Evolutionary conservation across 495 filamentous ascomycete species (phyloP), one percentile per base, ranked within the genome.

Genomic region (Penicillium psychrofluorescens): DNA sequence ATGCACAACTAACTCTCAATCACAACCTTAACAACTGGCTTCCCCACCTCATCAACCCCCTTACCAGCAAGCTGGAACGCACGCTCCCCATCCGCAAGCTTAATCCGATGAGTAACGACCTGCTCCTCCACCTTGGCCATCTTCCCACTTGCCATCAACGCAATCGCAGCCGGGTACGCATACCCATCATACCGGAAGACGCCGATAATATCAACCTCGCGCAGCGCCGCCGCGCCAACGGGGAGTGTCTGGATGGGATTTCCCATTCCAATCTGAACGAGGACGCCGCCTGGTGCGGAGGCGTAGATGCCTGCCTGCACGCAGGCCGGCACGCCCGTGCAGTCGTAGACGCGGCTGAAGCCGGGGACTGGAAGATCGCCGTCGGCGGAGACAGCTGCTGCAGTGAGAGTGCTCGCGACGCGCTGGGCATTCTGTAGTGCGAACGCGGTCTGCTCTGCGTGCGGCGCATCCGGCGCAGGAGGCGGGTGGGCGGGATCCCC

Each of bases 251-350:
- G 86, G 35, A 94, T 77, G 0, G 90, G 90, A 5, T 81, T 87
- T n/a, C 90, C 90, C 88, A 95, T 95, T 4, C 90, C 90, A 14
- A 96, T 83, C 66, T 95, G 82, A 51, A 95, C 80, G 32, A 95
- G 72, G 48, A 84, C 81, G 8, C 89, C 88, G 9, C 90, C 90
- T 0, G 90, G 73, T 7, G 77, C 72, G 10, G 87, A 83, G 7
- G 85, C 86, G 51, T 91, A 95, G 35, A 96, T 87, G 2, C 83
- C 79, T 1, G 89, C 85, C 61, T 95, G 88, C 51, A 92, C 80
- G 58, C 88, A 94, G 3, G 81, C 71, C 31, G 90, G 87, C 41
- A 91, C 88, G 36, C 90, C 90, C 0, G 90, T 95, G 61, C 90
- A 95, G 55, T 96, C 90, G 54, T 95, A 94, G 7, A 88, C 81